phyloP scores from a whole-genome alignment of 2,329 filamentous ascomycete species.

The Neonectria neomacrospora region DNA sequence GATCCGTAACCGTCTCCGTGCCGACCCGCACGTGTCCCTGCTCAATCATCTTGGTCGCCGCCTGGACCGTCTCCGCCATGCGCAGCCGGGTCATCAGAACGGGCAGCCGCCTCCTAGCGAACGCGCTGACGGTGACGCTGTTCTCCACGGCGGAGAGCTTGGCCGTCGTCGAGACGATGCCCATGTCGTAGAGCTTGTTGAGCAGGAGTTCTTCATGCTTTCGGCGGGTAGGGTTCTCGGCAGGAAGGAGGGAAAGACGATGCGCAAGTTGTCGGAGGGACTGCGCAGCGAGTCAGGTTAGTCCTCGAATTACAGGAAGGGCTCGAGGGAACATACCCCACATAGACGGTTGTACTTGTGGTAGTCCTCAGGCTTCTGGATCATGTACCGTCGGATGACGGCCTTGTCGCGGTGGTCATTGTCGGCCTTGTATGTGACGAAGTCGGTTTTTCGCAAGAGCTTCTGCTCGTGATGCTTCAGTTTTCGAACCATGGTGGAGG shows the following conservation, averaged over 20 bases:
- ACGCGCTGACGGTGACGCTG: conserved; percentile 87
- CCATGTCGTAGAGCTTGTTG: conserved; percentile 94
- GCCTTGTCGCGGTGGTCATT: conserved; percentile 83
- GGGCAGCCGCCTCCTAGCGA: conserved; percentile 84
- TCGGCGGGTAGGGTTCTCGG: conserved; percentile 78
- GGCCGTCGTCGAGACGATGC: conserved; percentile 79
- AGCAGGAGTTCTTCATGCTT: conserved; percentile 90
- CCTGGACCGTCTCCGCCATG: conserved; percentile 92
- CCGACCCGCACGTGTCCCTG: conserved; percentile 94
- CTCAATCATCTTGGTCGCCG: conserved; percentile 88
- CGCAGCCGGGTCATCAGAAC: conserved; percentile 90
- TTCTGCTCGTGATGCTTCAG: conserved; percentile 98
- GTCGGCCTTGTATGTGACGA: conserved; percentile 93
- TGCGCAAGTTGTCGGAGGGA: conserved; percentile 92
- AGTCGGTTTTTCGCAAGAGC: conserved; percentile 92
- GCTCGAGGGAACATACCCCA: conserved; percentile 64
- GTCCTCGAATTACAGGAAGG: not conserved
- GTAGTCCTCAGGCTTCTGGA: conserved; percentile 91
- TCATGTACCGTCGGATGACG: conserved; percentile 87
- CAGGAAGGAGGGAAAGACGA: conserved; percentile 83
- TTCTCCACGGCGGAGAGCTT: conserved; percentile 89
- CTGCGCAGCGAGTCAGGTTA: conserved; percentile 51
- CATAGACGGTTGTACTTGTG: conserved; percentile 73
- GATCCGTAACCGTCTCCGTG: conserved; percentile 88
- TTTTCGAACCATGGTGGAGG: conserved; percentile 83